These are phyloP conservation scores for Plantago elongata DNA, from an alignment of 257 asterid species.

Conservation along the genomic window DNA sequence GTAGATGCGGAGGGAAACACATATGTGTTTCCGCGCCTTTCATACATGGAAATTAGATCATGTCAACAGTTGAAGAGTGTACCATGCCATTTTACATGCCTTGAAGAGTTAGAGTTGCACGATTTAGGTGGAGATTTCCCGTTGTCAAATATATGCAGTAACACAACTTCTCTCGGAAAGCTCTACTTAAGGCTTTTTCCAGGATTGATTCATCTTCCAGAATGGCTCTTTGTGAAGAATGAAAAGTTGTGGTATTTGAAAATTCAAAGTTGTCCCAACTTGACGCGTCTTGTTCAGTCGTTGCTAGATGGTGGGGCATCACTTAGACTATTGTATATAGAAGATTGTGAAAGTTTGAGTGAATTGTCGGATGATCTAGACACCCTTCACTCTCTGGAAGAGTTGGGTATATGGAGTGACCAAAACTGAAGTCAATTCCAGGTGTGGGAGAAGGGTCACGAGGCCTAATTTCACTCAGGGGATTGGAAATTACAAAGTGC, in stretches of 20 bases:
- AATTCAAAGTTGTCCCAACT: not conserved
- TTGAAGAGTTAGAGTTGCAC: too few species aligned
- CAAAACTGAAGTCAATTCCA: not conserved
- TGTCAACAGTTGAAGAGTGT: too few species aligned
- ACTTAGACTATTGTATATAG: not conserved
- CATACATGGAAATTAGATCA: too few species aligned
- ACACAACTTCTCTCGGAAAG: too few species aligned
- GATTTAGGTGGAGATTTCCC: too few species aligned
- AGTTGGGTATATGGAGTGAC: not conserved
- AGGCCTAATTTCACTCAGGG: not conserved
- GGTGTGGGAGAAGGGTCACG: not conserved
- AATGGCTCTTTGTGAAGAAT: not conserved
- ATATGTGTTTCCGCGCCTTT: not conserved
- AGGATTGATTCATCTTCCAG: not conserved
- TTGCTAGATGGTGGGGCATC: conserved; percentile 4
- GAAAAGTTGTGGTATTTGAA: not conserved
- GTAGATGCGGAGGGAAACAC: not conserved
- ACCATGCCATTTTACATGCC: too few species aligned
- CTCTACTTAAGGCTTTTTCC: not conserved
- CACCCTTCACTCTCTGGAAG: not conserved
- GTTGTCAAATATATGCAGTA: too few species aligned
- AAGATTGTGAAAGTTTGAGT: not conserved
- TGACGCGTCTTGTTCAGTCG: not conserved
- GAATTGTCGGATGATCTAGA: not conserved
- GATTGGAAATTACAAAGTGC: not conserved